Base-by-base conservation (phyloP, 2,329 filamentous ascomycete species). In the Aspergillus flavus region DNA sequence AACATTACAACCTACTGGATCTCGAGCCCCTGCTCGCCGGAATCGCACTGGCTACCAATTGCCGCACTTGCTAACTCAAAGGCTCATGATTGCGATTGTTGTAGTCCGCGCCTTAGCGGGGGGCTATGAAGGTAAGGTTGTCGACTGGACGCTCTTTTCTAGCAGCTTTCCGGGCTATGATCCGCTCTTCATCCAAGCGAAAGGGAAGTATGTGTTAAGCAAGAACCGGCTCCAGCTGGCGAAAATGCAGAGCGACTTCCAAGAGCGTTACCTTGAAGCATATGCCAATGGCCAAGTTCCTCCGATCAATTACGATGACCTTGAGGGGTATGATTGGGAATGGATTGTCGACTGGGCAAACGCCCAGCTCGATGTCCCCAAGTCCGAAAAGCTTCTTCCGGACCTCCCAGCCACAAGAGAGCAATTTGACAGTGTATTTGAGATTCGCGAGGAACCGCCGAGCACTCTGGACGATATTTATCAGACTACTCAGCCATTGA, bases 231-330 rank as follows among this genome's bases (percentile, higher is more conserved):
- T 78, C 32, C 77, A 81, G 48, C 71, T 83, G 32, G 70, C 75
- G 2, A 80, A 80, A 61, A 76, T 84, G 72, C 79, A 82, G 59
- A 73, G 73, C 30, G 79, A 82, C 61, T 82, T 85, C 63, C 81
- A 83, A 60, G 76, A 79, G 50, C 75, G 73, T 43, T 83, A 80
- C 62, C 68, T 81, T 14, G 75, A 79, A 48, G 83, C 81, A 2
- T 83, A 84, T 59, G 76, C 76, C 39, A 75, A 75, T 9, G 73
- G 74, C 7, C 68, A 78, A 52, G 77, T 84, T 3, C 81, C 82
- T 10, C 66, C 66, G 2, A 78, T 84, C 52, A 73, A 84, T 61
- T 83, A 79, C 57, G 70, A 77, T 21, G 68, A 83, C 57, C 68
- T 83, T 36, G 71, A 76, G 56, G 66, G 64, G 11, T 84, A 83